phyloP scores from a whole-genome alignment of 768 basidiomycete species.

The Boletus rubescentipes region DNA sequence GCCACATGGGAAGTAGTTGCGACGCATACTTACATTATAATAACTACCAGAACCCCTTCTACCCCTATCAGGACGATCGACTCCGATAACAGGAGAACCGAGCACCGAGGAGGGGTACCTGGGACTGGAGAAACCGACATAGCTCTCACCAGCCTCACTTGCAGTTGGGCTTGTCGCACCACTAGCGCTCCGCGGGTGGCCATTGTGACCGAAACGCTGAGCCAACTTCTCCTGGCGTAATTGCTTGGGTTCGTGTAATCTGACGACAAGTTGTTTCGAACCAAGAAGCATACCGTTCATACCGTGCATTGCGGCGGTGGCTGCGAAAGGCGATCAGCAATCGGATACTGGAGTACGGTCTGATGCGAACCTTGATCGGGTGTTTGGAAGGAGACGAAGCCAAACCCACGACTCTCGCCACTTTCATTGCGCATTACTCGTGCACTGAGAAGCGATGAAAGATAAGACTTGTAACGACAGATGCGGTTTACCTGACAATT shows the following conservation, averaged over 20 bases:
- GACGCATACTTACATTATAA: slow-evolving; percentile 58
- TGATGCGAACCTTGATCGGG: slow-evolving; percentile 69
- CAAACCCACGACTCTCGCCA: slow-evolving; percentile 83
- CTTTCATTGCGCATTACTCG: slow-evolving; percentile 88
- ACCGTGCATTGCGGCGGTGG: slow-evolving; percentile 65
- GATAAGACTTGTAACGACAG: not conserved
- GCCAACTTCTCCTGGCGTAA: slow-evolving; percentile 88
- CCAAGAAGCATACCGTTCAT: slow-evolving; percentile 81
- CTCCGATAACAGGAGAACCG: slow-evolving; percentile 54
- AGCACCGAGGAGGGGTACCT: slow-evolving; percentile 51
- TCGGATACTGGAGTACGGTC: not conserved
- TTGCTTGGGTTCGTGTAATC: slow-evolving; percentile 89
- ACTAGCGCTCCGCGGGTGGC: slow-evolving; percentile 76
- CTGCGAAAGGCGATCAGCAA: slow-evolving; percentile 38
- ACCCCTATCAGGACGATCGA: slow-evolving; percentile 61
- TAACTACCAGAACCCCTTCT: slow-evolving; percentile 85
- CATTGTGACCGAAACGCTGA: slow-evolving; percentile 75
- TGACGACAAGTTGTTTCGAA: slow-evolving; percentile 77
- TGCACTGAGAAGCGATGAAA: slow-evolving; percentile 50
- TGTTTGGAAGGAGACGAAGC: slow-evolving; percentile 85
- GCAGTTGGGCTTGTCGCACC: slow-evolving; percentile 84
- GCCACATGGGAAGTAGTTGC: not conserved
- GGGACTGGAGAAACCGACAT: slow-evolving; percentile 72
- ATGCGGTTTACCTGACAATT: slow-evolving; percentile 71
- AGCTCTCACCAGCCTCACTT: slow-evolving; percentile 79